phyloP scores from a whole-genome alignment of 371 early-diverging fungal species.

The Mucor mucedo region DNA sequence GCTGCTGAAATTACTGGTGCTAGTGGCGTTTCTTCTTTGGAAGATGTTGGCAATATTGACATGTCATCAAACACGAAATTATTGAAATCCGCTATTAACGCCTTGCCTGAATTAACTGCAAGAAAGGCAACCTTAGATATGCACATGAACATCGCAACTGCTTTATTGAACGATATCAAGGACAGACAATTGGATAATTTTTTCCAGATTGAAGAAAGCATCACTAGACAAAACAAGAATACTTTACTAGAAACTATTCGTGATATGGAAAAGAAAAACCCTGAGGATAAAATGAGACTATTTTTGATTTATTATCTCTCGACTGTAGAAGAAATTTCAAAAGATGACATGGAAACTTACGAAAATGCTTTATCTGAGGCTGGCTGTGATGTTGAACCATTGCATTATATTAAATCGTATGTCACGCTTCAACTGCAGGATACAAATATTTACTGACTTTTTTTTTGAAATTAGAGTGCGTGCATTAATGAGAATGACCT shows the following conservation, averaged over 20 bases:
- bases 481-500: slow-evolving; percentile 72
- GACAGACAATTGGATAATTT: slow-evolving; percentile 95
- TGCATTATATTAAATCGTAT: slow-evolving; percentile 83
- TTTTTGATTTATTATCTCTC: slow-evolving; percentile 88
- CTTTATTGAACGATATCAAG: slow-evolving; percentile 90
- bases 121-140: slow-evolving; percentile 95
- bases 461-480: slow-evolving; percentile 57
- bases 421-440: not conserved
- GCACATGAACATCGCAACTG: slow-evolving; percentile 98
- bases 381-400: slow-evolving; percentile 75
- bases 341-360: slow-evolving; percentile 82
- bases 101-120: slow-evolving; percentile 95
- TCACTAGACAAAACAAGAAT: slow-evolving; percentile 74
- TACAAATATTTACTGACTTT: not conserved
- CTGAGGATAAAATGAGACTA: slow-evolving; percentile 91
- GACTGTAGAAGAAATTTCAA: slow-evolving; percentile 70
- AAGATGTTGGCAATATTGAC: slow-evolving; percentile 81
- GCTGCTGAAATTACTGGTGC: slow-evolving; percentile 90
- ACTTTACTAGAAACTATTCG: slow-evolving; percentile 81
- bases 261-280: slow-evolving; percentile 77
- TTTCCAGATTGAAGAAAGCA: slow-evolving; percentile 92
- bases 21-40: slow-evolving; percentile 84
- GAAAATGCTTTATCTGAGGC: slow-evolving; percentile 79
- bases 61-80: slow-evolving; percentile 81
- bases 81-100: slow-evolving; percentile 90